A percentile compares a stretch with the other conserved stretches of the same genome.
These are phyloP conservation scores for Parsonsia alboflavescens DNA, from an alignment of 257 asterid species.

Conservation along the genomic window DNA sequence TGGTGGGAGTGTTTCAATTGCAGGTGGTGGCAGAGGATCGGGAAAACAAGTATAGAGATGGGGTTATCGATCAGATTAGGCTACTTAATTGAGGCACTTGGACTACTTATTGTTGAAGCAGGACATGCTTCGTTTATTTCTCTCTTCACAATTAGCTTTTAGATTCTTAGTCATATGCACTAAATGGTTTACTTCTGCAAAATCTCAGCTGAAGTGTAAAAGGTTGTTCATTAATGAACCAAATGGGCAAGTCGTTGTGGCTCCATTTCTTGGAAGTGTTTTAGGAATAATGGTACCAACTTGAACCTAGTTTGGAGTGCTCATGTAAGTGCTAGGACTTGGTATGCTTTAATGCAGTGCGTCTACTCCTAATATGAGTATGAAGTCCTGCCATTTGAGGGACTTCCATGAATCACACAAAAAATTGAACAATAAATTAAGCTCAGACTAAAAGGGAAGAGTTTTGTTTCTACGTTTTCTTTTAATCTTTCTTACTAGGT, in stretches of 20 bases:
- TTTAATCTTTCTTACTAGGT: slow-evolving; percentile 31
- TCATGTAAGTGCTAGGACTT: slow-evolving; percentile 56
- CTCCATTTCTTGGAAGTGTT: slow-evolving; percentile 53
- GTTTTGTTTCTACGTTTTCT: background rate
- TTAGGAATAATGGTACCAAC: slow-evolving; percentile 59
- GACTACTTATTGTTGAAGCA: slow-evolving; percentile 55
- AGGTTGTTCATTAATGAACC: background rate
- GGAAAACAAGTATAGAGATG: slow-evolving; percentile 59
- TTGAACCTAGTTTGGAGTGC: slow-evolving; percentile 63
- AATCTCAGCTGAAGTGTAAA: too few relatives aligned
- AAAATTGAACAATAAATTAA: too few relatives aligned
- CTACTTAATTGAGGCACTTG: slow-evolving; percentile 55
- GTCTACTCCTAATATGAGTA: slow-evolving; percentile 54
- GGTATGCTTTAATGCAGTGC: slow-evolving; percentile 66
- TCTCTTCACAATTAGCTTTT: slow-evolving; percentile 49
- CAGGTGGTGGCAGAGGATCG: too few relatives aligned
- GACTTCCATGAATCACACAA: background rate
- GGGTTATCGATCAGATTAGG: slow-evolving; percentile 68
- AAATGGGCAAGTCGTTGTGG: slow-evolving; percentile 42
- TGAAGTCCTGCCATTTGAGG: background rate
- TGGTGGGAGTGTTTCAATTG: too few relatives aligned
- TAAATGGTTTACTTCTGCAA: background rate
- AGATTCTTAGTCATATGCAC: background rate
- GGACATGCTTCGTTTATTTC: slow-evolving; percentile 64
- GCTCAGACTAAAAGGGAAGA: background rate